Evolutionary conservation across 805 yeast species (phyloP).

Genomic region (Wickerhamiella dianesei): DNA sequence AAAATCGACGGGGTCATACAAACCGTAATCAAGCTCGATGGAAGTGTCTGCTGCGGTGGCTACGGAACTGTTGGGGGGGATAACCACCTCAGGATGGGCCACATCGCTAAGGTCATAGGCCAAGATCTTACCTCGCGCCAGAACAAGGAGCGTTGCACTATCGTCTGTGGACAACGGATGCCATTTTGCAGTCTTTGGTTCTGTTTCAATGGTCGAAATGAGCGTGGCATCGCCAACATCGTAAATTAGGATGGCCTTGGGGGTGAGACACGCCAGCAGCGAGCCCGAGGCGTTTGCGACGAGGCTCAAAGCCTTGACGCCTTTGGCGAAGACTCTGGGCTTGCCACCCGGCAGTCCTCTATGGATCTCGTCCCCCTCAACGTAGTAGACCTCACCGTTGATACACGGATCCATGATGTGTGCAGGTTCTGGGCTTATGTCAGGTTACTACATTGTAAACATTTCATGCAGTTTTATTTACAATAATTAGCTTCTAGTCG

Average conservation of each 20-base stretch:
- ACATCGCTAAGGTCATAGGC: slow-evolving; percentile 1
- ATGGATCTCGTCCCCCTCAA: not conserved
- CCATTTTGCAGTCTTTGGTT: not conserved
- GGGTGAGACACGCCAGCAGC: not conserved
- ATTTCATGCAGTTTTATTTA: too few species aligned
- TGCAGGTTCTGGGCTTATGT: not conserved
- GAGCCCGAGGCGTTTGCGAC: not conserved
- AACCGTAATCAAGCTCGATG: slow-evolving; percentile 1
- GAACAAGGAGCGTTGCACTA: slow-evolving; percentile 5
- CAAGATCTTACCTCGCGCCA: slow-evolving; percentile 21
- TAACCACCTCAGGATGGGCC: not conserved
- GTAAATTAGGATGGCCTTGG: not conserved
- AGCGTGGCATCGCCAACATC: not conserved
- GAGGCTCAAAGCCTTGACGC: not conserved
- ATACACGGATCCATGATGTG: not conserved
- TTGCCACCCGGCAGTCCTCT: not conserved
- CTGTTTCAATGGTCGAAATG: not conserved
- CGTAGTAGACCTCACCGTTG: not conserved
- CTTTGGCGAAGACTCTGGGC: not conserved
- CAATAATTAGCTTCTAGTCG: too few species aligned
- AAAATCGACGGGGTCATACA: slow-evolving; percentile 27
- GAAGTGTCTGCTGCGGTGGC: slow-evolving; percentile 7
- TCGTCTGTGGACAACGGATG: not conserved
- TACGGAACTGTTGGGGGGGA: not conserved
- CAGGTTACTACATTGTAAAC: too few species aligned